Conservation (phyloP, 176 grass and related monocot species). For the Carex cristatella region DNA sequence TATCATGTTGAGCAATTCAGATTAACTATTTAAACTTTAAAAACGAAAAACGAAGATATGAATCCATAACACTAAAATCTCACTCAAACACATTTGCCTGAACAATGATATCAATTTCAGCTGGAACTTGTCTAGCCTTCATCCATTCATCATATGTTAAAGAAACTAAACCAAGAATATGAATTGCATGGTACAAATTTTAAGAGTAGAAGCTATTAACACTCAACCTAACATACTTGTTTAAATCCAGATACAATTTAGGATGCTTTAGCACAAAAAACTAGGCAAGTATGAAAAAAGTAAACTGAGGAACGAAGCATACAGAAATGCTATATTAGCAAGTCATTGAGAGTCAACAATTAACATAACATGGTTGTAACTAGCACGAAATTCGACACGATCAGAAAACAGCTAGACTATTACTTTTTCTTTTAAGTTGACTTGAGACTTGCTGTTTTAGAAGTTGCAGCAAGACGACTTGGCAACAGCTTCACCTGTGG, state of each 20-base stretch:
- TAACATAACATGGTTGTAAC: conserved; percentile 4
- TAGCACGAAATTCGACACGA: not conserved
- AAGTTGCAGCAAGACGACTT: conserved; percentile 70
- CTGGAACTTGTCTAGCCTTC: not conserved
- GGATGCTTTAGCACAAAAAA: conserved; percentile 8
- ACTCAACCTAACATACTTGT: not conserved
- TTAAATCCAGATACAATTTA: conserved; percentile 9
- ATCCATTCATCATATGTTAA: not conserved
- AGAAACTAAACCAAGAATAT: not conserved
- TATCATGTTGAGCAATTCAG: too few relatives aligned
- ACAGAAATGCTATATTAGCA: conserved; percentile 4
- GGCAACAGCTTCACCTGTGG: conserved; percentile 23
- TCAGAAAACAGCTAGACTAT: conserved; percentile 7
- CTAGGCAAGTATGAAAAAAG: conserved; percentile 5
- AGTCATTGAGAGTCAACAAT: conserved; percentile 10
- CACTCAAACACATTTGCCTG: not conserved
- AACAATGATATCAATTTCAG: not conserved
- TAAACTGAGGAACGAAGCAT: not conserved
- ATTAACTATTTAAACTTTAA: too few relatives aligned
- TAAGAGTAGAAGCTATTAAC: conserved; percentile 1
- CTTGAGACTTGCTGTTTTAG: conserved; percentile 26
- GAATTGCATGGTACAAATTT: not conserved
- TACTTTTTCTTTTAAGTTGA: not conserved
- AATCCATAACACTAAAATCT: too few relatives aligned
- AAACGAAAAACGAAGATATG: too few relatives aligned